Base-by-base conservation (phyloP, 1,139 yeast genomes). In the Ogataea hybrid region DNA sequence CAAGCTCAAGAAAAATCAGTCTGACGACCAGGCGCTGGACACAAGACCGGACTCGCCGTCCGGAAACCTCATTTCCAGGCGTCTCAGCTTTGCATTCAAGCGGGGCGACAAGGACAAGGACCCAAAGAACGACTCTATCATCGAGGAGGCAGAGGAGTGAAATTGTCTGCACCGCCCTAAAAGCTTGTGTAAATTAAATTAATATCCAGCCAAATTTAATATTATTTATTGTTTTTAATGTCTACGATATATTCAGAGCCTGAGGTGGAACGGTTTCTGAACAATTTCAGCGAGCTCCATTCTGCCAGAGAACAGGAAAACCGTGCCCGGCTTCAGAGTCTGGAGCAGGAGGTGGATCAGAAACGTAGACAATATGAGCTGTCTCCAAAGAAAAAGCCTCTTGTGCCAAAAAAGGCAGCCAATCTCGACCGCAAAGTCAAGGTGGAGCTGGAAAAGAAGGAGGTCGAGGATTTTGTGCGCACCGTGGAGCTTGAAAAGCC, bases 241-340 rank as follows among this genome's bases (percentile, higher is more conserved):
- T 32, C 50, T 4, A 35, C 43, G 5, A 14, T 42, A 7, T 36
- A 43, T 20, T 36, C 37, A 3, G 59, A 56, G 39, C 53, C 57
- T 10, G 53, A 57, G 16, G 58, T 58, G n/a, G 67, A 62, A 6
- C 55, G 51, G 11, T 65, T 64, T 42, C 49, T 65, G n/a, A 49
- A 51, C 16, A 54, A 62, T 30, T 64, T 65, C 32, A 51, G 46
- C 34, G 55, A 61, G 43, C 53, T 64, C 16, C 61, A 58, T 35
- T 40, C 46, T 14, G 45, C 55, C 23, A 46, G 66, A n/a, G 49
- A 44, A 28, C 35, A 48, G 18, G 61, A 57, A 40, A 51, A 53
- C 38, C 49, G 45, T 20, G 27, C 22, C 22, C 43, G 61, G 27
- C 28, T 56, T 27, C 28, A 37, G 6, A 40, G 34, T 10, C 41